Percentiles rank a stretch among this genome's conserved stretches.
Conservation (phyloP, 768 basidiomycete genomes). For the Trametes sanguinea region DNA sequence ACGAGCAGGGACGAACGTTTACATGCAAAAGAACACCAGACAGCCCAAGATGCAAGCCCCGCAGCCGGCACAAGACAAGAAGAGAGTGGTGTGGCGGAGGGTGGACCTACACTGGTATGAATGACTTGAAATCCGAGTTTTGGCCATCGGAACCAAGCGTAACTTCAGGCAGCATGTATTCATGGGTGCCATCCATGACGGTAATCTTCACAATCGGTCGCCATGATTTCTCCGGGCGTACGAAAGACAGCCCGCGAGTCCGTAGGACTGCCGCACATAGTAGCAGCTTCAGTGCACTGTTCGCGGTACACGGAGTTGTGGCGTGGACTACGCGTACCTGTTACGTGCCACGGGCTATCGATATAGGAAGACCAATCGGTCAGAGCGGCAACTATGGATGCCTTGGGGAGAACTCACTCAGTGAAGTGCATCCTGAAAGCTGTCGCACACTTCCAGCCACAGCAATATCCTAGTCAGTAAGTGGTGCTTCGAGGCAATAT, state of each 20-base stretch:
- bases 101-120: slow-evolving; percentile 52
- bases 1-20: no score
- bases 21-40: no score
- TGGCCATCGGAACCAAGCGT: slow-evolving; percentile 69
- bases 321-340: slow-evolving; percentile 21
- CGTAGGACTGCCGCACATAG: slow-evolving; percentile 37
- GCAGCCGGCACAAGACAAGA: background rate
- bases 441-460: background rate
- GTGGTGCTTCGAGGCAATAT: no score
- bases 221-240: slow-evolving; percentile 68
- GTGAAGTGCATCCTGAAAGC: background rate
- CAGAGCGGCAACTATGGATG: background rate
- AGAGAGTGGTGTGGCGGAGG: no score
- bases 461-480: background rate
- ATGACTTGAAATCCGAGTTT: slow-evolving; percentile 62
- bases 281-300: background rate
- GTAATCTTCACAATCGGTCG: slow-evolving; percentile 63
- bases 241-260: slow-evolving; percentile 38
- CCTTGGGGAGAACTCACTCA: background rate
- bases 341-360: slow-evolving; percentile 34
- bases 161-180: slow-evolving; percentile 43
- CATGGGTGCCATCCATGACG: slow-evolving; percentile 44
- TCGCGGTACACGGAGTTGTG: background rate
- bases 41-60: background rate
- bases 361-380: background rate